Percentiles rank a stretch among this genome's conserved stretches.
Conservation (phyloP, 805 yeast species). For the Barnettozyma vustinii region DNA sequence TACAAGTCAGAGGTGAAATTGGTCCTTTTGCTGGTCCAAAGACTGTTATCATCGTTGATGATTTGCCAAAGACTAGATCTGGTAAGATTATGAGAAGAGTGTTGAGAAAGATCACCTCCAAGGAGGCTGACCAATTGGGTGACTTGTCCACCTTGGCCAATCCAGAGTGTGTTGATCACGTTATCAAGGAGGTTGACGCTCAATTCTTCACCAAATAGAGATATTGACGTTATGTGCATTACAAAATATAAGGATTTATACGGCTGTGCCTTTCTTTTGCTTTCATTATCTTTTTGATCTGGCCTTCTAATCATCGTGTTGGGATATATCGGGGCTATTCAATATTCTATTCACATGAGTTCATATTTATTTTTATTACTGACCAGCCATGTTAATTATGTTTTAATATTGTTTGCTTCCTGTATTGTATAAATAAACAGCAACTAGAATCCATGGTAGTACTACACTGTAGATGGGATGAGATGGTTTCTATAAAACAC, state of each 20-base stretch:
- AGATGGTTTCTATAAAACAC: no score
- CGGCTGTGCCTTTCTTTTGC: neutral
- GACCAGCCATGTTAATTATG: neutral
- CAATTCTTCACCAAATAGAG: slow-evolving; percentile 18
- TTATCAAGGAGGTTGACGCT: slow-evolving; percentile 56
- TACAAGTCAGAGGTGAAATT: slow-evolving; percentile 87
- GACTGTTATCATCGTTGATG: slow-evolving; percentile 73
- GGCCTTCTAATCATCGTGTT: neutral
- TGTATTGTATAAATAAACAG: neutral
- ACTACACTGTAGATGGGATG: no score
- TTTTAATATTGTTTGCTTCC: neutral
- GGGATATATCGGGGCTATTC: neutral
- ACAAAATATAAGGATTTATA: neutral
- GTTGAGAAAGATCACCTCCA: slow-evolving; percentile 85
- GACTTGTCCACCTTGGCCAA: slow-evolving; percentile 87
- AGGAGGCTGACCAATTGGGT: slow-evolving; percentile 90
- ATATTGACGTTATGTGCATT: neutral
- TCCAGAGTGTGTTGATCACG: slow-evolving; percentile 74
- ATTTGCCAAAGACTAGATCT: slow-evolving; percentile 96
- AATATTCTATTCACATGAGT: neutral
- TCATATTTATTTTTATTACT: neutral
- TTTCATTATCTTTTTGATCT: neutral
- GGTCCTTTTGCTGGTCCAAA: slow-evolving; percentile 94
- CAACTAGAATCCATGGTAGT: neutral
- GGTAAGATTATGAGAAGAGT: slow-evolving; percentile 99